These are phyloP conservation scores for Metschnikowia gelsemii DNA, from an alignment of 805 yeast species.

Conservation along the genomic window DNA sequence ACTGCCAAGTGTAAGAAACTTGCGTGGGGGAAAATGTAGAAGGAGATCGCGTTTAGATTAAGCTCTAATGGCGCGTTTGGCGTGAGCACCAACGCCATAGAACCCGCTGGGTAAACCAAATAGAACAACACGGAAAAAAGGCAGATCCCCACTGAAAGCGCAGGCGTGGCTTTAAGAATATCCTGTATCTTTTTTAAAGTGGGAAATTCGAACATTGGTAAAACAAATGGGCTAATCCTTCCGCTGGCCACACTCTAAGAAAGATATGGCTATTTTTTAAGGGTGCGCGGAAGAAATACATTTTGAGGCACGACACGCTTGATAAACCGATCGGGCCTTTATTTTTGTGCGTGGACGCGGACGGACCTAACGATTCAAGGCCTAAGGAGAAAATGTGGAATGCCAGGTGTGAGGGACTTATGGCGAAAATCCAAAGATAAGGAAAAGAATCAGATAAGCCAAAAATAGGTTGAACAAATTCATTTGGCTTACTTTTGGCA, in stretches of 20 bases:
- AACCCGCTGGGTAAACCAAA: constrained; percentile 26
- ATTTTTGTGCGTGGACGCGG: too few species aligned
- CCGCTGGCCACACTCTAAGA: too few species aligned
- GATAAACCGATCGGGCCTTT: too few species aligned
- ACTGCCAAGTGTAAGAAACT: constrained; percentile 58
- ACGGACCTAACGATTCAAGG: too few species aligned
- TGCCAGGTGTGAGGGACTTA: too few species aligned
- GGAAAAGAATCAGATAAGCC: not conserved
- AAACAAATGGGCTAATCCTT: too few species aligned
- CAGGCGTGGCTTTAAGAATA: constrained; percentile 39
- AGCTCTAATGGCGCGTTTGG: constrained; percentile 53
- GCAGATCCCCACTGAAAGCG: constrained; percentile 60
- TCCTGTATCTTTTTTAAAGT: constrained; percentile 2
- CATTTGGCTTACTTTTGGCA: not conserved
- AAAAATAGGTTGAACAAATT: not conserved
- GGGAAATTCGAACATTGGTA: not conserved
- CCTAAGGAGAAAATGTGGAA: too few species aligned
- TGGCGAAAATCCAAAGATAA: not conserved
- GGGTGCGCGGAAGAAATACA: too few species aligned
- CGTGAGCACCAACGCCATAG: constrained; percentile 16
- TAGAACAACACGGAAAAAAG: constrained; percentile 52
- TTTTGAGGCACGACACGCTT: too few species aligned
- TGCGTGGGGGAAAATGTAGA: constrained; percentile 72
- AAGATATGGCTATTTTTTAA: too few species aligned
- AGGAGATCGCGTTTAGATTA: constrained; percentile 54